Evolutionary conservation across 1,284 basidiomycete genomes (phyloP).

Genomic region (Retiboletus fuscus): DNA sequence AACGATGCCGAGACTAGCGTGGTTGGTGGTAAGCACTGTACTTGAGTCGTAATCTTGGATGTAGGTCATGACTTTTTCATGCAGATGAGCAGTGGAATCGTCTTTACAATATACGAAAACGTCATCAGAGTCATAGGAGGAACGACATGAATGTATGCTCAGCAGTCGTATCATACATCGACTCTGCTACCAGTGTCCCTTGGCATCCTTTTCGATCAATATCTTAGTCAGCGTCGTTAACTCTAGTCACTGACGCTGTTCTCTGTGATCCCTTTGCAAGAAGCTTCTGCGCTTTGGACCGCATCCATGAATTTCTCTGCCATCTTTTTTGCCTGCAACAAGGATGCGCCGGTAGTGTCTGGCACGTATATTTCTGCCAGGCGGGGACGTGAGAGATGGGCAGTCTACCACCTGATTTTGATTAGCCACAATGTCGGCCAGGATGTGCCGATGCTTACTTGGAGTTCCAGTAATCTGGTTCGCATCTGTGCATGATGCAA

Average conservation of each 20-base stretch:
- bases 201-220: slow-evolving; percentile 31
- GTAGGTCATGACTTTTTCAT: no score
- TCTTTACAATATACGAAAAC: no score
- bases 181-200: slow-evolving; percentile 4
- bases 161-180: not conserved
- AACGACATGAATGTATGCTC: no score
- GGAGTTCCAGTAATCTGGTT: slow-evolving; percentile 43
- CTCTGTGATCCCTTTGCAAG: slow-evolving; percentile 29
- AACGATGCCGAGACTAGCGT: no score
- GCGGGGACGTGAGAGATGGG: slow-evolving; percentile 23
- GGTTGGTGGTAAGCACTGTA: no score
- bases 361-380: slow-evolving; percentile 24
- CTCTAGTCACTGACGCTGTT: slow-evolving; percentile 44
- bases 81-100: no score
- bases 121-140: no score
- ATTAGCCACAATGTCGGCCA: not conserved
- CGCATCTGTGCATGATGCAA: slow-evolving; percentile 43
- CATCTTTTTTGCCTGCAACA: no score
- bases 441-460: slow-evolving; percentile 32
- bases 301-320: slow-evolving; percentile 31
- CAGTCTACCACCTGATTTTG: slow-evolving; percentile 36
- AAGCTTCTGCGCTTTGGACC: slow-evolving; percentile 26
- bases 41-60: no score
- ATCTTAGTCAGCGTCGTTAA: slow-evolving; percentile 42
- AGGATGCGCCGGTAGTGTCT: no score